Conservation (phyloP, 2,329 filamentous ascomycete genomes). For the Stagonosporopsis tanaceti region DNA sequence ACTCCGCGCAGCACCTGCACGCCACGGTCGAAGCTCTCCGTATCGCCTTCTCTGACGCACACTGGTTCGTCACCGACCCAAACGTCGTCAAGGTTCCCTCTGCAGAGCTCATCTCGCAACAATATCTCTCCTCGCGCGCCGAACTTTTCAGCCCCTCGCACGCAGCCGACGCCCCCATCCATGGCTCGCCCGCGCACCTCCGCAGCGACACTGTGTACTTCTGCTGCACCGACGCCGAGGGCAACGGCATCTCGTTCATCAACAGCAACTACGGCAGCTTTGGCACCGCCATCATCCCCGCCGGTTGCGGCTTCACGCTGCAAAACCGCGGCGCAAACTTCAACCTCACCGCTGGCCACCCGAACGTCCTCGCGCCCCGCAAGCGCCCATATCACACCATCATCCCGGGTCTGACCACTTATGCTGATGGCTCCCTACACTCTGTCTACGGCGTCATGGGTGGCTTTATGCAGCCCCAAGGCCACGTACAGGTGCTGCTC, state of each 20-base stretch:
- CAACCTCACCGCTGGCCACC: slow-evolving; percentile 72
- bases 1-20: slow-evolving; percentile 77
- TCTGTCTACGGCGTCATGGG: slow-evolving; percentile 96
- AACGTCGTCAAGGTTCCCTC: slow-evolving; percentile 74
- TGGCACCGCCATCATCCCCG: slow-evolving; percentile 85
- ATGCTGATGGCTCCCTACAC: slow-evolving; percentile 77
- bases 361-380: slow-evolving; percentile 79
- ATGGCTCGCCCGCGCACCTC: slow-evolving; percentile 79
- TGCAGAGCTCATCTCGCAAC: slow-evolving; percentile 71
- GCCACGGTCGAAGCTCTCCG: slow-evolving; percentile 86
- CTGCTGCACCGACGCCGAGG: slow-evolving; percentile 77
- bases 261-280: slow-evolving; percentile 94
- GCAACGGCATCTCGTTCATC: slow-evolving; percentile 95
- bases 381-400: slow-evolving; percentile 98
- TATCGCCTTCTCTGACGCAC: slow-evolving; percentile 87
- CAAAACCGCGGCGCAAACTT: slow-evolving; percentile 95
- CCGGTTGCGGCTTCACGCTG: slow-evolving; percentile 87
- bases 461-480: slow-evolving; percentile 97
- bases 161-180: slow-evolving; percentile 63
- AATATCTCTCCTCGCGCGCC: slow-evolving; percentile 76
- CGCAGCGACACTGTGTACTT: slow-evolving; percentile 97
- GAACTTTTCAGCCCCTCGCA: slow-evolving; percentile 67
- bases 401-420: slow-evolving; percentile 90
- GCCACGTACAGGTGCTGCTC: slow-evolving; percentile 89
- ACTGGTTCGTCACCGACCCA: slow-evolving; percentile 90